Evolutionary conservation across 2,329 filamentous ascomycete genomes (phyloP), one percentile per base, ranked within the genome.

Genomic region (Colletotrichum horii): DNA sequence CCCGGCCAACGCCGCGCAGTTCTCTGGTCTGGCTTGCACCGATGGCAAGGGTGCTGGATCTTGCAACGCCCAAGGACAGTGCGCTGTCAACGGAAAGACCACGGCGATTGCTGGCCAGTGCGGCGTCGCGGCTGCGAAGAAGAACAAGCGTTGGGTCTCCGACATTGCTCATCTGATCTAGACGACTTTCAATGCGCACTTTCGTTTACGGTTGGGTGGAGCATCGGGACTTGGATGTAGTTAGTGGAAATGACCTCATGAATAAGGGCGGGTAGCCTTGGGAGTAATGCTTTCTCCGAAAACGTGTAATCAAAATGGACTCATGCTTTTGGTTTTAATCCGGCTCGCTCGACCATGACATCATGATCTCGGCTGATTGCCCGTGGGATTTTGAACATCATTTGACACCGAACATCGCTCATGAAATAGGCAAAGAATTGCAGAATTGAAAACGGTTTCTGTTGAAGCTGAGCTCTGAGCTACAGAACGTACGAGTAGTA

Each of bases 61-160:
- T 28, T 76, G 74, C 65, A 61, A 76, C 36, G 56, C 58, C 74
- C 56, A 65, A 4, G 70, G 70, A 12, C 34, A 69, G 22, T 76
- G 74, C 22, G 58, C 70, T 11, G 70, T 76, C 58, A 74, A 76
- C 30, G 74, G 74, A 43, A 74, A 76, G 74, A 74, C 74, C 4
- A 43, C 58, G 8, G n/a, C 24, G n/a, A 74, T 76, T 26, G 70
- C 70, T 6, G 74, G 74, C 11, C 74, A 76, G 65, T 76, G 74
- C 24, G 74, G 74, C 14, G 61, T 74, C 15, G 71, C 71, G 26
- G 58, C 48, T 6, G 62, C 62, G 64, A 73, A 75, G 72, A 38
- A 61, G n/a, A 65, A 36, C 62, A 73, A 58, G 56, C 62, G 69
- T 12, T 67, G 38, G 19, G 62, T 64, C 24, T 61, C 55, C 9